Percentiles rank a stretch among this genome's conserved stretches.
These are phyloP conservation scores for Phaeomoniella chlamydospora DNA, from an alignment of 2,329 filamentous ascomycete species.

Conservation along the genomic window DNA sequence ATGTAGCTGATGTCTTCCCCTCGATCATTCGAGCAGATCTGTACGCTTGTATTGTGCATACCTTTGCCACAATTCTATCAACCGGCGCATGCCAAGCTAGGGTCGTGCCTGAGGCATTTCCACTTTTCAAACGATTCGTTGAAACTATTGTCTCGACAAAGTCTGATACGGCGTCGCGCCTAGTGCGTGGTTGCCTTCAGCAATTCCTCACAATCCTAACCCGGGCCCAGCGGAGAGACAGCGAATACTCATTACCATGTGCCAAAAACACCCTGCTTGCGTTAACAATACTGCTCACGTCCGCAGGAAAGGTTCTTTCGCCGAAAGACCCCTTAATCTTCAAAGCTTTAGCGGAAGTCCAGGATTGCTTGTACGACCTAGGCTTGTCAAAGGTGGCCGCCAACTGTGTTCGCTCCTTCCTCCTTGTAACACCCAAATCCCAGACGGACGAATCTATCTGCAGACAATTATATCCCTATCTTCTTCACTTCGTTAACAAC, in stretches of 20 bases:
- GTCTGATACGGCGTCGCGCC: constrained; percentile 40
- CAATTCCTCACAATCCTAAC: constrained; percentile 62
- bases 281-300: constrained; percentile 76
- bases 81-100: constrained; percentile 76
- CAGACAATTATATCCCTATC: constrained; percentile 57
- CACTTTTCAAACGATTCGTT: constrained; percentile 84
- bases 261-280: constrained; percentile 89
- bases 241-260: constrained; percentile 63
- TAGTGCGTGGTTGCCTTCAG: constrained; percentile 69
- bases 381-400: constrained; percentile 67
- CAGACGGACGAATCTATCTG: constrained; percentile 58
- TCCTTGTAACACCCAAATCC: constrained; percentile 48
- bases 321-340: constrained; percentile 61
- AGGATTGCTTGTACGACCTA: constrained; percentile 59
- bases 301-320: constrained; percentile 57
- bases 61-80: constrained; percentile 83
- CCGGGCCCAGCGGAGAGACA: constrained; percentile 34
- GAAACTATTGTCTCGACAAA: constrained; percentile 35
- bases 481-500: constrained; percentile 57
- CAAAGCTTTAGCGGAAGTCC: constrained; percentile 62
- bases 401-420: constrained; percentile 73
- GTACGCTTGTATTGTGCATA: constrained; percentile 91
- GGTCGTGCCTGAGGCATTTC: constrained; percentile 77
- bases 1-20: constrained; percentile 90
- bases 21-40: constrained; percentile 92